Base-by-base conservation (phyloP, 225 moss, liverwort and hornwort species). In the Pseudisothecium myosuroides region DNA sequence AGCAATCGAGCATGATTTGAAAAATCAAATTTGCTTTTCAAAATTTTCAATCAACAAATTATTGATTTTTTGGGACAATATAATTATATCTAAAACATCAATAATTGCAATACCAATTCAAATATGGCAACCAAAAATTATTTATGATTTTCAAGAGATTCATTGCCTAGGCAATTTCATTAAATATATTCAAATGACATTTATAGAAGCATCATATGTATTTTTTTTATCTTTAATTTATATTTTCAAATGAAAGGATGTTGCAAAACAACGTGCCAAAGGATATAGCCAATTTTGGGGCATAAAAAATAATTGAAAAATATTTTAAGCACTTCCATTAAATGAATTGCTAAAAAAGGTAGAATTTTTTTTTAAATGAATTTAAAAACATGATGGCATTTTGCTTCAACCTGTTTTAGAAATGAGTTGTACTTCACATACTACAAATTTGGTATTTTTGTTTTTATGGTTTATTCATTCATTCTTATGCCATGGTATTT, bases 361-460 rank as follows among this genome's bases (percentile, higher is more conserved):
- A 36, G 1, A 67, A 67, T 1, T 3, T 67, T 1, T 3, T 67
- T 6, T 11, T 11, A 20, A 37, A 36, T 67, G 67, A 67, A 11
- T 11, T 67, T 21, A 37, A 37, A 37, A 37, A 37, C 11, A 37
- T 67, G 37, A 37, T 67, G 21, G 37, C 21, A 67, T 67, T 67
- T 67, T 67, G 4, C 18, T 67, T 67, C 37, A 37, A 67, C 37
- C 11, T 17, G 21, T 37, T 37, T 37, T 37, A 45, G 11, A 67
- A 21, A 1, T 2, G 4, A 37, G 2, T 37, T 1, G 2, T 37
- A 67, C 6, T 67, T 67, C 12, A 37, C 2, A 7, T 12, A n/a
- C 22, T 22, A 37, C 0, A 37, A 0, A 4, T 37, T 66, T 66
- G 18, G 66, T 20, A 66, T 37, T 66, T 66, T 66, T 21, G 12